Evolutionary conservation across 176 grass and related monocot species (phyloP), one percentile per base, ranked within the genome.

Genomic region (Leersia perrieri): DNA sequence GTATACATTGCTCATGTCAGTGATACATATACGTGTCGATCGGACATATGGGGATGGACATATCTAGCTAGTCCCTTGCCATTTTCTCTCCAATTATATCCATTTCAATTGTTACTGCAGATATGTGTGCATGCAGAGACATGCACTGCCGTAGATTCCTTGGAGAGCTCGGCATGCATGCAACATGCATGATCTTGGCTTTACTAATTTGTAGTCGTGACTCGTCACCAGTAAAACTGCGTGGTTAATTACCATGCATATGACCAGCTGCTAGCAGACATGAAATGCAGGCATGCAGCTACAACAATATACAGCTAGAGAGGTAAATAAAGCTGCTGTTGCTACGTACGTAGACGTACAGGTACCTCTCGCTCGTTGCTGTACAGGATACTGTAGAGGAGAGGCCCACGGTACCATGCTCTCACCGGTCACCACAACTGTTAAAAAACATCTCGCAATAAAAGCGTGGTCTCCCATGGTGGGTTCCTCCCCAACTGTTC

Each of bases 261-360:
- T 57, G 26, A 68, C 20, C 41, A 78, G 60, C 33, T 10, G 12
- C 7, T 41, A 45, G 51, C 22, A 34, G 53, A 41, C 58, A 63
- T 77, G 14, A n/a, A 5, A 78, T 78, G 76, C 75, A 33, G 60
- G 60, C 44, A 78, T 25, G 53, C 73, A 33, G 49, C n/a, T 25
- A 23, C 30, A 29, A 29, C 30, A n/a, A n/a, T n/a, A n/a, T 73
- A 45, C 12, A n/a, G 42, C 27, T 9, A 30, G 27, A 30, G 27
- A 30, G 68, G 28, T 45, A 53, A n/a, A 1, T 13, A 29, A 11
- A 15, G 32, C 13, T 27, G 10, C 30, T 60, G 32, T 60, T 11
- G 41, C 70, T 51, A 22, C 35, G 36, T 27, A 32, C 45, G 45
- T 72, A 29, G 11, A 49, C 14, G 68, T 30, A 9, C 49, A 6